Base-by-base conservation (phyloP, 1,139 yeast genomes). In the Saccharomyces hybrid region DNA sequence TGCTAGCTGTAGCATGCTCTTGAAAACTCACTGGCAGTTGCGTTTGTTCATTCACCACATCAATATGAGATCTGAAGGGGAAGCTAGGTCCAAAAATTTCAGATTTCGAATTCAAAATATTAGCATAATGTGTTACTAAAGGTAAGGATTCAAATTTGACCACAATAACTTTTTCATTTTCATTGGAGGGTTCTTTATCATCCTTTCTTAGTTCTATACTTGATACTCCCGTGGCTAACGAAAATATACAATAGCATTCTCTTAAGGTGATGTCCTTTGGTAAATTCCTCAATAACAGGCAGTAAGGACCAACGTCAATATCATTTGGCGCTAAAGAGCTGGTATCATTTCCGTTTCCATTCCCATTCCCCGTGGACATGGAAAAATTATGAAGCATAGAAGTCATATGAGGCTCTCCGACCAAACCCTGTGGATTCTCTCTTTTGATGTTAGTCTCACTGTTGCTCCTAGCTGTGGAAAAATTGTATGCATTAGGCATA, bases 201-300 rank as follows among this genome's bases (percentile, higher is more conserved):
- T 47, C 29, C 19, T 48, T 47, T 11, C 41, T 13, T 51, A 88
- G 70, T 59, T 88, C 95, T 52, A 86, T 78, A 59, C 74, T 69
- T 34, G 83, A 69, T 61, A 85, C 89, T 62, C 88, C 95, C 52
- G 78, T 75, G n/a, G 95, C 95, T 60, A 90, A 77, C 7, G 96
- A 79, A 67, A 90, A 90, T 28, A 90, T 76, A 47, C 86, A 75
- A 46, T 81, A 76, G 14, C 93, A 86, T 70, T 90, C 97, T 64
- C 97, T 80, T 27, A 77, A 68, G 2, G 90, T 72, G 49, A 89
- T 72, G 67, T 89, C 95, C 9, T 75, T 66, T 1, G 97, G 97
- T 19, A 88, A 69, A 63, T 85, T 85, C 57, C 74, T 75, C 31
- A 84, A 57, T 51, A 58, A 65, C 14, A 72, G 55, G 13, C 66